Evolutionary conservation across 169 alveolate genomes (phyloP).

Genomic region (Theileria equi): DNA sequence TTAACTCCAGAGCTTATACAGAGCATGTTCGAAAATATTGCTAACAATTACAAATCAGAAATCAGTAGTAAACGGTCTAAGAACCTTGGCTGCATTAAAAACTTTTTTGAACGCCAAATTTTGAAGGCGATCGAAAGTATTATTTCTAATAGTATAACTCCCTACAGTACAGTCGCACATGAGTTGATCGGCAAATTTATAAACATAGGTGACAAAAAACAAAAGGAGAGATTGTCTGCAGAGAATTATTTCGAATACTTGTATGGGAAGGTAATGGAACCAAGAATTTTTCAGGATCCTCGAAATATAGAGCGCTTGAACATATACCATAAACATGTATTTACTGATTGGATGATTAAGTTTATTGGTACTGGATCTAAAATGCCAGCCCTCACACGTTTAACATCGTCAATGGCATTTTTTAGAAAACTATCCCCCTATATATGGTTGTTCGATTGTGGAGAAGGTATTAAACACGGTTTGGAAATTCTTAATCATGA

Average conservation of each 20-base stretch:
- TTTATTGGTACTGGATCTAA: constrained; percentile 77
- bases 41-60: no score
- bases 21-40: no score
- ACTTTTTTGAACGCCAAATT: no score
- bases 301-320: not conserved
- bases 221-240: not conserved
- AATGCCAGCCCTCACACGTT: constrained; percentile 67
- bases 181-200: no score
- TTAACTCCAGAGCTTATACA: no score
- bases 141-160: no score
- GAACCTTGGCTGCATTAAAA: no score
- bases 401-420: constrained; percentile 70
- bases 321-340: not conserved
- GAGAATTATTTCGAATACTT: not conserved
- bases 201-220: not conserved
- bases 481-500: constrained; percentile 45
- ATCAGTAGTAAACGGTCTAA: no score
- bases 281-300: not conserved
- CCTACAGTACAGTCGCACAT: no score
- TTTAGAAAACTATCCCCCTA: constrained; percentile 41
- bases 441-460: constrained; percentile 75
- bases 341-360: constrained; percentile 62
- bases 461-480: constrained; percentile 66
- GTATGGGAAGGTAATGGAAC: not conserved
- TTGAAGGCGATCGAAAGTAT: no score